Evolutionary conservation across 1,139 yeast genomes (phyloP).

Genomic region (Yamadazyma triangularis): DNA sequence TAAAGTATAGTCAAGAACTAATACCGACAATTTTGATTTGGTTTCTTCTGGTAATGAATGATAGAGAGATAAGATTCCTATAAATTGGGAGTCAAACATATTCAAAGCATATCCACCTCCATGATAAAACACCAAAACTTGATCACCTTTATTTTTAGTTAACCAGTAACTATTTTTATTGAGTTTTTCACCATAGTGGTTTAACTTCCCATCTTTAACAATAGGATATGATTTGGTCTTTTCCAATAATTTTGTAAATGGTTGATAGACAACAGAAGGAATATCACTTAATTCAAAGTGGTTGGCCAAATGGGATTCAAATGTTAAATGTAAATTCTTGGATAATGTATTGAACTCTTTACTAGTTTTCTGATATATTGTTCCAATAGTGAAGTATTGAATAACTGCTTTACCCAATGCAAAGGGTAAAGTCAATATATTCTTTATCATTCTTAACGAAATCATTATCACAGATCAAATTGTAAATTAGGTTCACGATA

Average conservation of each 20-base stretch:
- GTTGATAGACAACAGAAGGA: slow-evolving; percentile 10
- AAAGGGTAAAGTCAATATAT: slow-evolving; percentile 14
- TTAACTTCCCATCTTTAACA: slow-evolving; percentile 11
- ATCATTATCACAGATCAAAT: no score
- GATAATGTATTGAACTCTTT: slow-evolving; percentile 23
- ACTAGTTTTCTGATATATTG: slow-evolving; percentile 26
- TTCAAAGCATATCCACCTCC: slow-evolving; percentile 42
- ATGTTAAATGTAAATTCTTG: slow-evolving; percentile 26
- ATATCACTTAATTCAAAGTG: slow-evolving; percentile 11
- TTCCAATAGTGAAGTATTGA: slow-evolving; percentile 29
- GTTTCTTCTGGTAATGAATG: slow-evolving; percentile 18
- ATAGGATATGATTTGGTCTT: slow-evolving; percentile 11
- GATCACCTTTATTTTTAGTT: slow-evolving; percentile 13
- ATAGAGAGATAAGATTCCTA: slow-evolving; percentile 20
- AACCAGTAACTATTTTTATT: slow-evolving; percentile 28
- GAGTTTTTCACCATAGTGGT: slow-evolving; percentile 21
- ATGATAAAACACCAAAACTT: slow-evolving; percentile 21
- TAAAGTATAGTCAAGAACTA: slow-evolving; percentile 36
- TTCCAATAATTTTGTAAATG: slow-evolving; percentile 9
- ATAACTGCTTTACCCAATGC: slow-evolving; percentile 16
- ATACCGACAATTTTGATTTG: slow-evolving; percentile 19
- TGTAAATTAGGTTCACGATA: no score
- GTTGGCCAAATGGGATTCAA: slow-evolving; percentile 23
- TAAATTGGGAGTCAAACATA: slow-evolving; percentile 24
- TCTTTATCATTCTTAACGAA: slow-evolving; percentile 3